Evolutionary conservation across 2,329 filamentous ascomycete species (phyloP), one percentile per base, ranked within the genome.

Genomic region (Trichoderma oligosporum): DNA sequence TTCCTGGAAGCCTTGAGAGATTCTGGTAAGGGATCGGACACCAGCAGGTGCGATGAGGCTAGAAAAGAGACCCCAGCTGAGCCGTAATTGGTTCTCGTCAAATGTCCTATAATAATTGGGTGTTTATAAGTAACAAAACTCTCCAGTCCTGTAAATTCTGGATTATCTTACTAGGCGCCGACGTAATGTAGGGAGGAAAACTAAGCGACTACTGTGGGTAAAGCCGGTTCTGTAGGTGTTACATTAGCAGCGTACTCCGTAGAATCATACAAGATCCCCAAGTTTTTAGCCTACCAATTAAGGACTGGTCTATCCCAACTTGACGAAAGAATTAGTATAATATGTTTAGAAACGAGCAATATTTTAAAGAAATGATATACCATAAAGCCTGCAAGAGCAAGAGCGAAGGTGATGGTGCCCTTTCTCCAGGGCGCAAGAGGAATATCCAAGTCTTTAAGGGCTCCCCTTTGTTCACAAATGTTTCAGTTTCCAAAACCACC

Each of bases 221-320:
- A 24, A 24, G 39, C 51, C 11, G 51, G 51, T 9, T 33, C 51
- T 54, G 20, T 5, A 25, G 11, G 8, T 11, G 25, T 12, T 1
- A 25, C 4, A 25, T 48, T 16, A 48, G 45, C 9, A 14, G n/a
- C 7, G 9, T n/a, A n/a, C n/a, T n/a, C n/a, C n/a, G n/a, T 11
- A 9, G 11, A 20, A 20, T n/a, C 3, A 44, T 7, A 6, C 11
- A 45, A 5, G n/a, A 24, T 8, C 3, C 9, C 5, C 20, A 3
- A 12, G 9, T n/a, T 3, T 8, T 25, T 25, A 35, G 20, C 51
- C 11, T 45, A 33, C 51, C 51, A 22, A 54, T 54, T 1, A 54
- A 45, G 14, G 51, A 42, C 25, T 54, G 51, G 24, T 54, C 51
- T n/a, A 54, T 29, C 8, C 51, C 51, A 20, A 51, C 33, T 35